These are phyloP conservation scores for Aureobasidium sp. DNA, from an alignment of 2,329 filamentous ascomycete species.

Conservation along the genomic window DNA sequence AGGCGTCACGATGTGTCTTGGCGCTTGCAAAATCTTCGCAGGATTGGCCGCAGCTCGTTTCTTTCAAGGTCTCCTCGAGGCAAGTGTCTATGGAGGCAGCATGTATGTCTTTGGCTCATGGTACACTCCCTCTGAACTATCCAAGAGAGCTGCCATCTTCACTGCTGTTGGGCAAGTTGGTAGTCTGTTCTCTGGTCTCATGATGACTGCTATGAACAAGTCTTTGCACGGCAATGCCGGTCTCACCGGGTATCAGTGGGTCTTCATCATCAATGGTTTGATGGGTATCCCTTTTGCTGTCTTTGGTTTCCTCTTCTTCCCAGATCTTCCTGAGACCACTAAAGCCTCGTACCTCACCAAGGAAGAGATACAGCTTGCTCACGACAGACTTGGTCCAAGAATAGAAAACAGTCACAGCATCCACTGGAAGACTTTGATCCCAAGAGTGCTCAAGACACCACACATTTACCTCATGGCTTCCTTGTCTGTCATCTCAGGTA, in stretches of 20 bases:
- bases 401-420: not conserved
- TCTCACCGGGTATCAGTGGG: conserved; percentile 51
- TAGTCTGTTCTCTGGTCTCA: conserved; percentile 56
- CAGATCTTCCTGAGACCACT: conserved; percentile 40
- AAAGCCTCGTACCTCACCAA: conserved; percentile 8
- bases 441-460: not conserved
- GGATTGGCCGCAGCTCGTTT: conserved; percentile 31
- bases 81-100: conserved; percentile 38
- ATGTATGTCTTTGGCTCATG: conserved; percentile 46
- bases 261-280: conserved; percentile 51
- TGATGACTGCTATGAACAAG: conserved; percentile 48
- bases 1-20: conserved; percentile 55
- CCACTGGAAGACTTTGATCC: not conserved
- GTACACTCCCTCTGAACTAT: conserved; percentile 55
- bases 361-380: not conserved
- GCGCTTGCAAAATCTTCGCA: not conserved
- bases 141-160: conserved; percentile 56
- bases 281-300: conserved; percentile 52
- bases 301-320: conserved; percentile 49
- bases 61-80: conserved; percentile 46
- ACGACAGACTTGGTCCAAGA: not conserved
- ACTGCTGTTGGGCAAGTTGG: conserved; percentile 54
- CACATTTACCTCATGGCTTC: conserved; percentile 34
- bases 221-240: conserved; percentile 43
- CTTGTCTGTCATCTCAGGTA: conserved; percentile 33